Evolutionary conservation across 495 filamentous ascomycete genomes (phyloP), one percentile per base, ranked within the genome.

Genomic region (Penicillium turbatum): DNA sequence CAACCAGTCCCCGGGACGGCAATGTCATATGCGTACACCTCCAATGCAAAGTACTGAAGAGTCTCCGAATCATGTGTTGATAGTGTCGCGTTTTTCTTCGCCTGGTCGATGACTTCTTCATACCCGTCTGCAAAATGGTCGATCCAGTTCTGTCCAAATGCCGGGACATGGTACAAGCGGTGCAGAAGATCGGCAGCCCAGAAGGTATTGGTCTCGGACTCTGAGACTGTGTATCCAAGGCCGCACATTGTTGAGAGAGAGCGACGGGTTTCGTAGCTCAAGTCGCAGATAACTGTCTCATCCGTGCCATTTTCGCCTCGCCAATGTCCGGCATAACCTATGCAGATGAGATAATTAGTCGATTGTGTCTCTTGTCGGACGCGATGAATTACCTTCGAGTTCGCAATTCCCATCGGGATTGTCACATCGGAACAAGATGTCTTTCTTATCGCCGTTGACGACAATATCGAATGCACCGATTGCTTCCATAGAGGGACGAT

Each of bases 251-350:
- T 70, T 15, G 72, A 71, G 19, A 85, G 76, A 15, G 71, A 71
- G 27, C 69, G 70, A 16, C 82, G 75, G 11, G 63, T 71, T 2
- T 55, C 49, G 60, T 75, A 84, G 17, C 80, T 83, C 12, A 79
- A 67, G 8, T 72, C 69, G 64, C 81, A 86, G 60, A 86, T 83
- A 36, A 84, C 82, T 26, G 82, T 84, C 59, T 85, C 79, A 7
- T 71, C 62, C 5, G 80, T 81, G 7, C 73, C 78, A 53, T 83
- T 84, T 27, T 60, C 52, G 53, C 81, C 81, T 29, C 82, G 76
- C 78, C 76, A 82, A 70, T 85, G 82, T 46, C 81, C 82, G 30
- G 66, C 81, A 71, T 73, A 83, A 42, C 71, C 77, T 79, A 38
- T 60, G 27, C 12, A 24, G 19, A 42, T 50, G 21, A 32, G 34